These are phyloP conservation scores for Salvia sclarea DNA, from an alignment of 305 asterid species.

Conservation along the genomic window DNA sequence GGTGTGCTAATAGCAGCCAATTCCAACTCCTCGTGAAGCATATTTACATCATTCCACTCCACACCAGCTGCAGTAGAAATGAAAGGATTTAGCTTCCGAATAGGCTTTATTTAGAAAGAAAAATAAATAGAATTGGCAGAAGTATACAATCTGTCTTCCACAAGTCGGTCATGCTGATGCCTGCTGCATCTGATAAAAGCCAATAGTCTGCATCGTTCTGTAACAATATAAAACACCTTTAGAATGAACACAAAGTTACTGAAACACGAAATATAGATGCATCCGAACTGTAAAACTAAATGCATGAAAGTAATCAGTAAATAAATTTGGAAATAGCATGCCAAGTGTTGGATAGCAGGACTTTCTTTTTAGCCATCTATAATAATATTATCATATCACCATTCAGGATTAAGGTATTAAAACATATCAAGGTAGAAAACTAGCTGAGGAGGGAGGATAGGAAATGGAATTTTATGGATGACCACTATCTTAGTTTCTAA, in stretches of 20 bases:
- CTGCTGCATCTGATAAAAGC: slow-evolving; percentile 76
- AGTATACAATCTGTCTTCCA: slow-evolving; percentile 81
- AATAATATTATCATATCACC: not conserved
- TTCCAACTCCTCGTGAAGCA: slow-evolving; percentile 64
- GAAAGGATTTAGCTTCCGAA: slow-evolving; percentile 1
- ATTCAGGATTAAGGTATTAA: not conserved
- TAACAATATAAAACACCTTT: slow-evolving; percentile 24
- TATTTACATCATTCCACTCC: slow-evolving; percentile 61
- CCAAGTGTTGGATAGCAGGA: not conserved
- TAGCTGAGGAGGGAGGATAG: not conserved
- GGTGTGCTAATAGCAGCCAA: slow-evolving; percentile 53
- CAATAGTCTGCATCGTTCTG: slow-evolving; percentile 92
- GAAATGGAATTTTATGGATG: not conserved
- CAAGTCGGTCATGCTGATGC: slow-evolving; percentile 89
- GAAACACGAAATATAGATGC: slow-evolving; percentile 1
- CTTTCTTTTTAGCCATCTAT: not conserved
- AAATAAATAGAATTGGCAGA: slow-evolving; percentile 17
- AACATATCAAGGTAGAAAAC: not conserved
- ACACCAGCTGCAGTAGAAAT: slow-evolving; percentile 46
- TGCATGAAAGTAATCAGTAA: not conserved
- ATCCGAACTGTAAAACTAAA: not conserved
- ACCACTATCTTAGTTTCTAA: not conserved
- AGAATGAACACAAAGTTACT: slow-evolving; percentile 15
- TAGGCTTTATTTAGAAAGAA: not conserved
- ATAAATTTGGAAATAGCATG: not conserved